Evolutionary conservation across 2,329 filamentous ascomycete species (phyloP).

Genomic region (Colletotrichum australisinense): DNA sequence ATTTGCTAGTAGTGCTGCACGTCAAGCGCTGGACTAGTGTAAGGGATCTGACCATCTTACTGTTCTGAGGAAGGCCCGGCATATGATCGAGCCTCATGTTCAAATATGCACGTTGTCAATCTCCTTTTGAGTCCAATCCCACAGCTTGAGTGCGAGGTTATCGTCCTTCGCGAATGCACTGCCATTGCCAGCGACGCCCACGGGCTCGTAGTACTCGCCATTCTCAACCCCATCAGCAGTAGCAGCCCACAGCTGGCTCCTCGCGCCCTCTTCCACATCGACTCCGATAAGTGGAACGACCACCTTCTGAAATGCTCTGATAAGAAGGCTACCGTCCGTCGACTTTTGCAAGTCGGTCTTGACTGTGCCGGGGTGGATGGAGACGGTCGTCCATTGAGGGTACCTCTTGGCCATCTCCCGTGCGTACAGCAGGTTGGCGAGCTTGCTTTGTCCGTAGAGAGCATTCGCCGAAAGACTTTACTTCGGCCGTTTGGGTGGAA

Average conservation of each 20-base stretch:
- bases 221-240: slow-evolving; percentile 38
- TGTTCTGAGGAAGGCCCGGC: no score
- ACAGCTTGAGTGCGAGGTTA: slow-evolving; percentile 42
- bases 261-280: slow-evolving; percentile 41
- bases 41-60: no score
- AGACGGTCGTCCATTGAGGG: slow-evolving; percentile 54
- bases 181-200: slow-evolving; percentile 41
- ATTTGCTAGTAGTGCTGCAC: no score
- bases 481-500: slow-evolving; percentile 48
- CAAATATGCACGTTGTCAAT: no score
- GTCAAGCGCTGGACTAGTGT: no score
- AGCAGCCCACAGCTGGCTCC: slow-evolving; percentile 46
- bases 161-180: slow-evolving; percentile 39
- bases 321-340: neutral
- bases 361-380: slow-evolving; percentile 60
- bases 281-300: neutral
- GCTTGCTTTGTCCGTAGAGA: slow-evolving; percentile 61
- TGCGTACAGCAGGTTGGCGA: slow-evolving; percentile 60
- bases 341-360: slow-evolving; percentile 34
- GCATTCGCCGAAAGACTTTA: no score
- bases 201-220: slow-evolving; percentile 47
- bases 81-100: no score
- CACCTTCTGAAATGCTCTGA: no score
- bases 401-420: slow-evolving; percentile 56
- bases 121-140: slow-evolving; percentile 45